Percentiles rank a stretch among this genome's conserved stretches.
These are phyloP conservation scores for Selenicereus undatus DNA, from an alignment of 148 eudicot genomes.

Conservation along the genomic window DNA sequence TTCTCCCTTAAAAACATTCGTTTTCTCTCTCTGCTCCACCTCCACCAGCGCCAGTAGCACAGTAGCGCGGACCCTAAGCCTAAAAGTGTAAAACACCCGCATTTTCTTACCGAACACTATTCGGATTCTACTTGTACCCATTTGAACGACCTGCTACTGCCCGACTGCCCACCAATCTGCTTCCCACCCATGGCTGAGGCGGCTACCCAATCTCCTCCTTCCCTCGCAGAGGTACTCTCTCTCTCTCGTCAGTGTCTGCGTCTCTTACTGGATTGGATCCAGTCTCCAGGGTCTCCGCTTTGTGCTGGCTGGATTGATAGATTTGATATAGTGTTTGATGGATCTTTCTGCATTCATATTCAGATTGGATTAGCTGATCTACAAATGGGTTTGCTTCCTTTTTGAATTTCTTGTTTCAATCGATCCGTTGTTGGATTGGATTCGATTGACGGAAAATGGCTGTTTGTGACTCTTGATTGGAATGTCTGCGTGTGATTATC, in stretches of 20 bases:
- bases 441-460: neutral
- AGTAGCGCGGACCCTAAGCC: neutral
- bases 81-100: neutral
- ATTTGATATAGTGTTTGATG: neutral
- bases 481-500: neutral
- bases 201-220: slow-evolving; percentile 27
- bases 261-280: neutral
- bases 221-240: slow-evolving; percentile 32
- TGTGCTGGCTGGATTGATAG: neutral
- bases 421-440: neutral
- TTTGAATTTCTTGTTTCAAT: neutral
- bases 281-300: neutral
- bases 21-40: too few relatives aligned
- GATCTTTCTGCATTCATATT: slow-evolving; percentile 1
- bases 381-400: neutral
- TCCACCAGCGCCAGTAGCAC: too few relatives aligned
- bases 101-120: neutral
- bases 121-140: neutral
- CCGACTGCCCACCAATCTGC: neutral
- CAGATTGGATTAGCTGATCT: neutral
- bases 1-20: too few relatives aligned
- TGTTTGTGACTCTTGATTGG: neutral
- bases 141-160: neutral
- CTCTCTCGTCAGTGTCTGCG: neutral
- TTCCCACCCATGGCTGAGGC: slow-evolving; percentile 24